Evolutionary conservation across 441 rosid species (phyloP).

Genomic region (Dalechampia spathulata): DNA sequence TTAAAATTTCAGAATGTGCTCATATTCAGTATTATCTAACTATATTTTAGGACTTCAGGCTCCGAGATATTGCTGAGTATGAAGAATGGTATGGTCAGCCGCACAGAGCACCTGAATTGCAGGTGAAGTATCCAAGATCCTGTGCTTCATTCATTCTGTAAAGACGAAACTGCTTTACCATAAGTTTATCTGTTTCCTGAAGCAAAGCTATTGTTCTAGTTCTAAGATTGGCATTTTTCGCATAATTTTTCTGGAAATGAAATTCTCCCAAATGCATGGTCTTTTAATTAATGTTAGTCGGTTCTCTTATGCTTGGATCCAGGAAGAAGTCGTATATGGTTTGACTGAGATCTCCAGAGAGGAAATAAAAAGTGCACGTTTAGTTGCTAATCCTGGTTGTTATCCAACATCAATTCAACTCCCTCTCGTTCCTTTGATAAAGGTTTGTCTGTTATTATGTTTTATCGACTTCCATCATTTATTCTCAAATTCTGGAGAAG

Average conservation of each 20-base stretch:
- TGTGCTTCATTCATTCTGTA: no score
- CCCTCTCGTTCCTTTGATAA: constrained; percentile 79
- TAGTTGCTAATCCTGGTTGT: constrained; percentile 98
- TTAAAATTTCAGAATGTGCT: constrained; percentile 7
- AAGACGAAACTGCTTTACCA: background rate
- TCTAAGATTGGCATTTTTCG: background rate
- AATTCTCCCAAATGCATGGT: background rate
- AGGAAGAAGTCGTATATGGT: constrained; percentile 93
- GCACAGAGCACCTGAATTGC: constrained; percentile 76
- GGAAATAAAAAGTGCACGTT: constrained; percentile 54
- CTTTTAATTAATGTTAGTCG: background rate
- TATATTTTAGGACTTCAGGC: constrained; percentile 66
- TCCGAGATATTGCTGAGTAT: constrained; percentile 63
- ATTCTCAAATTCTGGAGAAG: background rate
- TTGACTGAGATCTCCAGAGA: constrained; percentile 82
- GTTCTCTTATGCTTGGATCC: constrained; percentile 14
- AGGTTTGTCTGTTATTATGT: constrained; percentile 33
- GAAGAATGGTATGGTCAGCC: constrained; percentile 99
- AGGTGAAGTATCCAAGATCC: constrained; percentile 49
- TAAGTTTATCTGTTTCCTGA: background rate
- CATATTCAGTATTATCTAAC: constrained; percentile 7
- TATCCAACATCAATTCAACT: constrained; percentile 95
- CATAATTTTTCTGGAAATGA: background rate
- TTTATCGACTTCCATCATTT: background rate
- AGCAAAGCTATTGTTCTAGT: no score